Conservation (phyloP, 371 early-diverging fungal genomes). For the Smittium culicis region DNA sequence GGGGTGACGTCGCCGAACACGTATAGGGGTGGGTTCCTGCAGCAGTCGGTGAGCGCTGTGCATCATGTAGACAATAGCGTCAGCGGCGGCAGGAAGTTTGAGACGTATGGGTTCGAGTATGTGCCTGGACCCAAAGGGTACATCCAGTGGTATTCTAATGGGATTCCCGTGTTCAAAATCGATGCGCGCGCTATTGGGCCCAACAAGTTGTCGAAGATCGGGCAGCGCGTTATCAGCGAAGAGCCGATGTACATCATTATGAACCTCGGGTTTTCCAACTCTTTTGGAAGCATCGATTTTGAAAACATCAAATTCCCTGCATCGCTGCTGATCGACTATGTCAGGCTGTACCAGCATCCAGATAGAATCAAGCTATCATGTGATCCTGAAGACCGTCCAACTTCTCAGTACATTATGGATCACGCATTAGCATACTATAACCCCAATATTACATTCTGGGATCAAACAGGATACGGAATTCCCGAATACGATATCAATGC, state of each 20-base stretch:
- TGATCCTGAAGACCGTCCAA: slow-evolving; percentile 37
- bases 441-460: slow-evolving; percentile 26
- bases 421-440: slow-evolving; percentile 34
- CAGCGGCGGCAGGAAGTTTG: slow-evolving; percentile 26
- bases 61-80: slow-evolving; percentile 25
- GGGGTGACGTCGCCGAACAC: slow-evolving; percentile 28
- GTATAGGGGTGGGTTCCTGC: slow-evolving; percentile 31
- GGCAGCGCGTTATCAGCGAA: slow-evolving; percentile 33
- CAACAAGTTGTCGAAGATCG: slow-evolving; percentile 27
- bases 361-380: slow-evolving; percentile 38
- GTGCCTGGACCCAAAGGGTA: slow-evolving; percentile 31
- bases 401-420: slow-evolving; percentile 36
- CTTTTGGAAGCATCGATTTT: slow-evolving; percentile 31
- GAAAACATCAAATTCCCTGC: slow-evolving; percentile 30
- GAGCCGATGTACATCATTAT: slow-evolving; percentile 41
- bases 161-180: slow-evolving; percentile 32
- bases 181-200: slow-evolving; percentile 33
- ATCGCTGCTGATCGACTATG: slow-evolving; percentile 36
- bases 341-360: slow-evolving; percentile 39
- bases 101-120: slow-evolving; percentile 37
- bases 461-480: slow-evolving; percentile 24
- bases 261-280: slow-evolving; percentile 34
- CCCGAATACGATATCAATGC: slow-evolving; percentile 26
- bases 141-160: slow-evolving; percentile 32
- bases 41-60: slow-evolving; percentile 34